A percentile compares a stretch with the other conserved stretches of the same genome.
phyloP scores from a whole-genome alignment of 805 yeast genomes.

The Hanseniaspora valbyensis region DNA sequence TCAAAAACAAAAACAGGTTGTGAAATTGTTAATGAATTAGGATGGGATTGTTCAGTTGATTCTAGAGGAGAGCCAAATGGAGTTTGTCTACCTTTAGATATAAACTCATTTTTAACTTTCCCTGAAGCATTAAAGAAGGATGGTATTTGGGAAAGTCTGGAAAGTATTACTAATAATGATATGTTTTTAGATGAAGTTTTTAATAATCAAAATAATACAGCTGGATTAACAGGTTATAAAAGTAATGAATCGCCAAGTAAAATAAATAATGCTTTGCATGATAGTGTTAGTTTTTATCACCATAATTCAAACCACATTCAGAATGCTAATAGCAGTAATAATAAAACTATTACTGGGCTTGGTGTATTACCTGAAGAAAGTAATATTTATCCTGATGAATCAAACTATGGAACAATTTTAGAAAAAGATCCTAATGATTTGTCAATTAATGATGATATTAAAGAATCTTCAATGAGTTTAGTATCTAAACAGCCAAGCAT shows the following conservation, averaged over 20 bases:
- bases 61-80: conserved; percentile 36
- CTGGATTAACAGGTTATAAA: neutral
- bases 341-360: neutral
- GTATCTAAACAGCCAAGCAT: conserved; percentile 1
- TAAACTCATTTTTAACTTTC: conserved; percentile 26
- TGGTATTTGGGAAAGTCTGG: neutral
- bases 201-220: neutral
- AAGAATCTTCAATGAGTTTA: neutral
- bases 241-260: too few species aligned
- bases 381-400: neutral
- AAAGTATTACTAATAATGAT: neutral
- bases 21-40: conserved; percentile 70
- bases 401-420: neutral
- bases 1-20: conserved; percentile 66
- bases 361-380: neutral
- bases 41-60: conserved; percentile 52
- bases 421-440: neutral
- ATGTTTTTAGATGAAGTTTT: neutral
- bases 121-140: conserved; percentile 12
- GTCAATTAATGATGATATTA: neutral
- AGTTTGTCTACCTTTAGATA: conserved; percentile 32
- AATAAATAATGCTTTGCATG: too few species aligned
- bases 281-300: too few species aligned
- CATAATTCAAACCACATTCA: too few species aligned
- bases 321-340: too few species aligned